Conservation (phyloP, 139 green algal species). For the Marvania coccoides region DNA sequence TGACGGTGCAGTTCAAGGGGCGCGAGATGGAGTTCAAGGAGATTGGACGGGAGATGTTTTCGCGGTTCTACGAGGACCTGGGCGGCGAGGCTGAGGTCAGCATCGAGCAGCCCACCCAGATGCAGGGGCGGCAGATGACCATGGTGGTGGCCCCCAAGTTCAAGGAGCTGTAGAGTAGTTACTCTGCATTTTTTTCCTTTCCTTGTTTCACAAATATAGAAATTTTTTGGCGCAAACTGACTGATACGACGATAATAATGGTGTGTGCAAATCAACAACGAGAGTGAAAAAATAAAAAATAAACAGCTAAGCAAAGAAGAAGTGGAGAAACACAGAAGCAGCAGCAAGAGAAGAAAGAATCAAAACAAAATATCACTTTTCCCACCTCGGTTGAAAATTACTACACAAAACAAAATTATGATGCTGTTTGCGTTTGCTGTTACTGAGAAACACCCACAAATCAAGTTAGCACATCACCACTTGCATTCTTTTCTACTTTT, state of each 20-base stretch:
- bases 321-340: background rate
- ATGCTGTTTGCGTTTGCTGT: background rate
- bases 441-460: background rate
- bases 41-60: conserved; percentile 52
- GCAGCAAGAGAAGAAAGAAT: background rate
- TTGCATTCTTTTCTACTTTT: conserved; percentile 1
- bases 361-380: background rate
- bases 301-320: background rate
- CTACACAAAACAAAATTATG: conserved; percentile 1
- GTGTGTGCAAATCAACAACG: background rate
- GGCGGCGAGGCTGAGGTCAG: background rate
- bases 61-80: conserved; percentile 27
- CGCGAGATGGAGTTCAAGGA: conserved; percentile 69
- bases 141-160: conserved; percentile 26
- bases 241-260: background rate
- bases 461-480: too few species aligned
- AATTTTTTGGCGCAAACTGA: background rate
- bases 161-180: conserved; percentile 3
- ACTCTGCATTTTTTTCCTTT: too few species aligned
- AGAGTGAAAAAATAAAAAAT: background rate
- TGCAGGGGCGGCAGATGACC: conserved; percentile 23
- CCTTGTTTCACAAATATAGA: background rate
- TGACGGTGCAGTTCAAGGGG: conserved; percentile 60
- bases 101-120: conserved; percentile 16
- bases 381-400: background rate